These are phyloP conservation scores for Nicotiana otophora DNA, from an alignment of 257 asterid genomes.

Conservation along the genomic window DNA sequence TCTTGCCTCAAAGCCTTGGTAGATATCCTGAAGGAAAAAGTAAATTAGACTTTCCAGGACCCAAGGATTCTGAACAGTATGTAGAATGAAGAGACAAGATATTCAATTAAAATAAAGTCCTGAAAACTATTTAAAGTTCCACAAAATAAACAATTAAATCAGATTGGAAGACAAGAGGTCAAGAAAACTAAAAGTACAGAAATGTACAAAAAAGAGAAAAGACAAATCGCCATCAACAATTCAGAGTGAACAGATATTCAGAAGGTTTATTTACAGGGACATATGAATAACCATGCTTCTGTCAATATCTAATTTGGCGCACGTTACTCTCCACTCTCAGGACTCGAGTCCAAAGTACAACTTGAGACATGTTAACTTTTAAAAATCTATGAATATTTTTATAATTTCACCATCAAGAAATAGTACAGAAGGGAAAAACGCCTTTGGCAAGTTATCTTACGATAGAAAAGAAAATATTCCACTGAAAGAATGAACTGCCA, in stretches of 20 bases:
- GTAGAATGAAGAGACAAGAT: constrained; percentile 9
- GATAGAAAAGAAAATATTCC: constrained; percentile 95
- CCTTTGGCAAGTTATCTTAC: constrained; percentile 93
- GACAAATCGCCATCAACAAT: background rate
- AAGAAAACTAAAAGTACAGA: background rate
- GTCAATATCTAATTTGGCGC: constrained; percentile 13
- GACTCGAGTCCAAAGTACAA: constrained; percentile 26
- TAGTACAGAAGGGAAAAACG: constrained; percentile 66
- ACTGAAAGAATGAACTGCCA: constrained; percentile 67
- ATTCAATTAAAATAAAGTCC: constrained; percentile 7
- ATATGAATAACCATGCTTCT: constrained; percentile 21
- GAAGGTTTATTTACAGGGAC: constrained; percentile 11
- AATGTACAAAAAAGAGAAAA: background rate
- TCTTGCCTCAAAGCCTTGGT: constrained; percentile 81
- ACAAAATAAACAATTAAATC: constrained; percentile 9
- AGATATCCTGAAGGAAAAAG: constrained; percentile 87
- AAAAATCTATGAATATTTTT: constrained; percentile 24
- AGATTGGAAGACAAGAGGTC: constrained; percentile 12
- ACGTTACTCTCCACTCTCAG: constrained; percentile 27
- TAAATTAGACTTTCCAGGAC: constrained; percentile 71
- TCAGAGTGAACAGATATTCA: background rate
- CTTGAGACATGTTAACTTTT: constrained; percentile 15
- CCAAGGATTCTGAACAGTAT: constrained; percentile 26
- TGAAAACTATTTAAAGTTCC: constrained; percentile 9
- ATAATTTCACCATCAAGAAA: constrained; percentile 53